Conservation (phyloP, 192 early-diverging fungal genomes). For the Backusella psychrophila region DNA sequence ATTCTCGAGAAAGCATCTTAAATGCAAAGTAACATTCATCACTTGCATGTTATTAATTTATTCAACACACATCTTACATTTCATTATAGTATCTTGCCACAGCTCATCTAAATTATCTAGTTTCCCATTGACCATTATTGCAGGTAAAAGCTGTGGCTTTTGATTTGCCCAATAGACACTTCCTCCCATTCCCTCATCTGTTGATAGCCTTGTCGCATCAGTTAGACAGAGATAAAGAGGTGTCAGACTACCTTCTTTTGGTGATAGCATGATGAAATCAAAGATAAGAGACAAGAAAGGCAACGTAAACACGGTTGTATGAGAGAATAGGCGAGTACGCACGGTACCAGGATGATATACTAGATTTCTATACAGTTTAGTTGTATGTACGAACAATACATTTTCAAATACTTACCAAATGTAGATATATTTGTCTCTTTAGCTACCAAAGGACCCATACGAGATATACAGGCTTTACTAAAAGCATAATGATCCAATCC, state of each 20-base stretch:
- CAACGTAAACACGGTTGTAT: slow-evolving; percentile 1
- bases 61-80: neutral
- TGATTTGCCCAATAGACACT: slow-evolving; percentile 13
- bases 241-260: slow-evolving; percentile 13
- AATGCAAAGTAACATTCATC: neutral
- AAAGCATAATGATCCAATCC: slow-evolving; percentile 10
- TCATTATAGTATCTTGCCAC: neutral
- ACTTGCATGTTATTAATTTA: neutral
- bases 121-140: neutral
- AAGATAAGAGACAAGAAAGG: neutral
- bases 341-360: slow-evolving; percentile 20
- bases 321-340: slow-evolving; percentile 2
- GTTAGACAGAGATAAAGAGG: slow-evolving; percentile 7
- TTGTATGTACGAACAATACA: neutral
- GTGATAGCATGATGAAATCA: slow-evolving; percentile 13
- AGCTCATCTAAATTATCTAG: neutral
- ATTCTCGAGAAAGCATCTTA: neutral
- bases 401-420: neutral
- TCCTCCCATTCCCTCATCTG: neutral
- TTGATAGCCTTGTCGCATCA: neutral
- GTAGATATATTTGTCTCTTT: neutral
- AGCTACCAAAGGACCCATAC: neutral
- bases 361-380: neutral
- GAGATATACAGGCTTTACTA: slow-evolving; percentile 15
- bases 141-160: neutral